phyloP scores from a whole-genome alignment of 192 early-diverging fungal genomes.

The Backusella morwellensis region DNA sequence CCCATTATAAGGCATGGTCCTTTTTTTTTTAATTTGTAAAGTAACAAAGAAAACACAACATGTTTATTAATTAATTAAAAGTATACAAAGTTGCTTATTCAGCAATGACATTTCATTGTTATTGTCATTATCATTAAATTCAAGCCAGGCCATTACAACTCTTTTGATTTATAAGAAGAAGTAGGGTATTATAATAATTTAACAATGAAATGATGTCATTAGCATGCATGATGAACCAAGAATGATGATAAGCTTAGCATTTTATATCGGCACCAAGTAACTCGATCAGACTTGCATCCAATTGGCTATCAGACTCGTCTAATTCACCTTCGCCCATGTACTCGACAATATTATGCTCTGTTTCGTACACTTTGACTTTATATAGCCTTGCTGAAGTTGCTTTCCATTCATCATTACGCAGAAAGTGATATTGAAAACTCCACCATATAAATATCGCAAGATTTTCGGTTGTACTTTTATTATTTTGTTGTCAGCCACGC shows the following conservation, averaged over 20 bases:
- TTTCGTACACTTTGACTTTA: constrained; percentile 67
- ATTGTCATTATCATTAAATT: background rate
- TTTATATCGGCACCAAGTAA: background rate
- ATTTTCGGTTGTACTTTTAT: constrained; percentile 83
- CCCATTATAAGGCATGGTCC: too few species aligned
- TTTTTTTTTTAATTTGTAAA: background rate
- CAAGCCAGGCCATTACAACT: background rate
- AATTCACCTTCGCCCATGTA: constrained; percentile 56
- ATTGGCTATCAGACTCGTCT: constrained; percentile 1
- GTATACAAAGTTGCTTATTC: too few species aligned
- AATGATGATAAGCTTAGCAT: background rate
- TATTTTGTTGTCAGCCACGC: background rate
- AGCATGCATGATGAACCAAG: background rate
- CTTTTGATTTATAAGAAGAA: background rate
- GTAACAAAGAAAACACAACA: background rate
- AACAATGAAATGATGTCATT: background rate
- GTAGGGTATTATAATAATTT: background rate
- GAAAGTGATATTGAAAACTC: constrained; percentile 37
- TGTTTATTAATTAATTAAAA: too few species aligned
- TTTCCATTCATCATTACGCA: constrained; percentile 1
- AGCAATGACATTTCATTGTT: background rate
- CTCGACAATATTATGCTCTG: constrained; percentile 64
- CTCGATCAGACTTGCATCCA: background rate
- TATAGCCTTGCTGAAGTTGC: constrained; percentile 36
- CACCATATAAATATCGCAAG: constrained; percentile 86